Evolutionary conservation across 768 basidiomycete genomes (phyloP).

Genomic region (Hydnum rufescens): DNA sequence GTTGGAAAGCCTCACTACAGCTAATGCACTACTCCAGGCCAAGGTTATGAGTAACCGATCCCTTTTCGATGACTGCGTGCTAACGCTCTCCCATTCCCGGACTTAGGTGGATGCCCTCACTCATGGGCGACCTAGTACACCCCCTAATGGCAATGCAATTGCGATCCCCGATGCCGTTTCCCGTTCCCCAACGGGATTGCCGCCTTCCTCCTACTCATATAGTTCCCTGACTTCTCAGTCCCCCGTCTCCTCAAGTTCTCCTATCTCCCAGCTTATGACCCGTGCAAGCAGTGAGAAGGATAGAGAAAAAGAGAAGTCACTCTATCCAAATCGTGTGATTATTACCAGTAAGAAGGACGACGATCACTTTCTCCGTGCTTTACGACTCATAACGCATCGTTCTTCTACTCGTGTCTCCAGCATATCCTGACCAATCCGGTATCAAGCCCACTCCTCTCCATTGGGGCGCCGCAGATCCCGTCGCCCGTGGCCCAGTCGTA

Average conservation of each 20-base stretch:
- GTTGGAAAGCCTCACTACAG: slow-evolving; percentile 48
- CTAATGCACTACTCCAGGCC: slow-evolving; percentile 58
- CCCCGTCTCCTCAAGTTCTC: neutral
- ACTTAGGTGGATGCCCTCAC: no score
- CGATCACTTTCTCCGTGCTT: neutral
- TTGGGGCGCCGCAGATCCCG: slow-evolving; percentile 59
- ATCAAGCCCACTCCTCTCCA: slow-evolving; percentile 57
- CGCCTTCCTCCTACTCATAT: no score
- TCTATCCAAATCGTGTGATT: slow-evolving; percentile 70
- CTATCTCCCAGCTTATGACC: no score
- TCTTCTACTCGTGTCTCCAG: slow-evolving; percentile 14
- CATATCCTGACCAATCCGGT: slow-evolving; percentile 87
- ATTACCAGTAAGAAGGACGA: slow-evolving; percentile 47
- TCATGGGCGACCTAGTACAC: neutral
- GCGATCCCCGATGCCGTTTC: slow-evolving; percentile 4
- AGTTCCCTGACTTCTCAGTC: neutral
- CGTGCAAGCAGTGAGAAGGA: neutral
- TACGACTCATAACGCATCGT: neutral
- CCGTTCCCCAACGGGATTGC: slow-evolving; percentile 8
- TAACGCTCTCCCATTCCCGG: no score
- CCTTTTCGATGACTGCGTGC: neutral
- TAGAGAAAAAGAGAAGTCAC: slow-evolving; percentile 46
- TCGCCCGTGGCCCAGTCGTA: slow-evolving; percentile 64
- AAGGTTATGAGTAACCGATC: slow-evolving; percentile 31
- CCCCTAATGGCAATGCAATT: slow-evolving; percentile 18